phyloP scores from a whole-genome alignment of 768 basidiomycete species.

The Exidia glandulosa region DNA sequence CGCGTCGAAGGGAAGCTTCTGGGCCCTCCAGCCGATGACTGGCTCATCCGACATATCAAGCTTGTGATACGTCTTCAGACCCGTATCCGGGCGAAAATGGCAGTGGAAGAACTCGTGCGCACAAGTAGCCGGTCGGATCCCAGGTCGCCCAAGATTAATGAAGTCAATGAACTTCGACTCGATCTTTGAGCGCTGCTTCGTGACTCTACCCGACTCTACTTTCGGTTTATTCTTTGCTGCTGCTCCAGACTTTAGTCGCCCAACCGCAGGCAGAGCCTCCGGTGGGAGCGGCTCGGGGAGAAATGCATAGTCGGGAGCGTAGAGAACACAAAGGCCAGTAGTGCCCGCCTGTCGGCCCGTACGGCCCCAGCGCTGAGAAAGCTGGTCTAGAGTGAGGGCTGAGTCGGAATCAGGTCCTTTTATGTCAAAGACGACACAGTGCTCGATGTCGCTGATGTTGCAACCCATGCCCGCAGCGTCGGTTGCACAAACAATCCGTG shows the following conservation, averaged over 20 bases:
- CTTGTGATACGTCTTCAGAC: not conserved
- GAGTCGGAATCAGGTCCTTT: not conserved
- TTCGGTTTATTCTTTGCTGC: not conserved
- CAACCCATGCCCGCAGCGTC: slow-evolving; percentile 16
- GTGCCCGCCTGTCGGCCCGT: not conserved
- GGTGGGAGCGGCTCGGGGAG: not conserved
- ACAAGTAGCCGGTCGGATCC: not conserved
- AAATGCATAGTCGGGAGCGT: not conserved
- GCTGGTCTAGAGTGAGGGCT: not conserved
- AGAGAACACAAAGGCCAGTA: not conserved
- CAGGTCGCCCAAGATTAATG: not conserved
- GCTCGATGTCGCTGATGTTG: slow-evolving; percentile 11
- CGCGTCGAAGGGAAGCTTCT: not conserved
- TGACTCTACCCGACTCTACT: not conserved
- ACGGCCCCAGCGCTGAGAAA: not conserved
- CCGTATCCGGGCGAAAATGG: not conserved
- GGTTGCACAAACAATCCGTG: slow-evolving; percentile 12
- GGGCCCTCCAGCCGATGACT: no score
- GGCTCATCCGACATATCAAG: not conserved
- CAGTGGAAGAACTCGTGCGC: not conserved
- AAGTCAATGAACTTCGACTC: not conserved
- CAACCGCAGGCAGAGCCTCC: not conserved
- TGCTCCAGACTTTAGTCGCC: not conserved
- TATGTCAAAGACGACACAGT: not conserved
- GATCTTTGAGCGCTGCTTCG: not conserved